These are phyloP conservation scores for Thalassiosira mediterranea DNA, from an alignment of 352 stramenopile species.

Conservation along the genomic window DNA sequence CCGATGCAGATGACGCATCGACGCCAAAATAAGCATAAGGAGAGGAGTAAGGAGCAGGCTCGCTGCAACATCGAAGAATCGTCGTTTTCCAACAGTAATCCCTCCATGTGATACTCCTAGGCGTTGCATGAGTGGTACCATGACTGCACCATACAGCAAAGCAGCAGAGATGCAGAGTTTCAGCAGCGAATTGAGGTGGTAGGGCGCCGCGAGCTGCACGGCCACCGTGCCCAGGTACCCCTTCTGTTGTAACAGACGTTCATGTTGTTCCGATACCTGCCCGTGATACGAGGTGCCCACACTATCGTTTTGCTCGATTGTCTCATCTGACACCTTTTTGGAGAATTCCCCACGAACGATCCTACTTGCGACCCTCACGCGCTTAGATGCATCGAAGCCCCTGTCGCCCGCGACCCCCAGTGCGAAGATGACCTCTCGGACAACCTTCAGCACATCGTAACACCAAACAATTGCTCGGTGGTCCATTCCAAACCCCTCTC, in stretches of 20 bases:
- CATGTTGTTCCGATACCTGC: slow-evolving; percentile 7
- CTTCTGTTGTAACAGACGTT: slow-evolving; percentile 16
- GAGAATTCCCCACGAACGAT: no score
- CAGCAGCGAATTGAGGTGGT: slow-evolving; percentile 46
- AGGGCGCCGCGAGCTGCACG: slow-evolving; percentile 41
- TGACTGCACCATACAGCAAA: slow-evolving; percentile 3
- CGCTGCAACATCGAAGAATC: slow-evolving; percentile 18
- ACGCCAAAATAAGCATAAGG: slow-evolving; percentile 4
- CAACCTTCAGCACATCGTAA: slow-evolving; percentile 60
- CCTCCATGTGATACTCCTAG: no score
- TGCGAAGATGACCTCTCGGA: slow-evolving; percentile 54
- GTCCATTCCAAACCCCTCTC: slow-evolving; percentile 69
- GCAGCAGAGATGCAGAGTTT: slow-evolving; percentile 45
- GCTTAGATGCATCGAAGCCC: slow-evolving; percentile 15
- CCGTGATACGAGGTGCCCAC: slow-evolving; percentile 15
- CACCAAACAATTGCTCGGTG: slow-evolving; percentile 82
- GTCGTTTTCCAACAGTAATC: no score
- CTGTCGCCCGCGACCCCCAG: slow-evolving; percentile 31
- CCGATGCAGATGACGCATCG: background rate
- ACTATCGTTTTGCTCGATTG: slow-evolving; percentile 35
- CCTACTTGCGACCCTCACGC: no score
- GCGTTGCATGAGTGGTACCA: background rate
- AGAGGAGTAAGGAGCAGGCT: slow-evolving; percentile 11
- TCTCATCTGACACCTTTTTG: no score
- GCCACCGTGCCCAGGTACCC: slow-evolving; percentile 29